Conservation (phyloP, 2,329 filamentous ascomycete species). For the Biscogniauxia mediterranea region DNA sequence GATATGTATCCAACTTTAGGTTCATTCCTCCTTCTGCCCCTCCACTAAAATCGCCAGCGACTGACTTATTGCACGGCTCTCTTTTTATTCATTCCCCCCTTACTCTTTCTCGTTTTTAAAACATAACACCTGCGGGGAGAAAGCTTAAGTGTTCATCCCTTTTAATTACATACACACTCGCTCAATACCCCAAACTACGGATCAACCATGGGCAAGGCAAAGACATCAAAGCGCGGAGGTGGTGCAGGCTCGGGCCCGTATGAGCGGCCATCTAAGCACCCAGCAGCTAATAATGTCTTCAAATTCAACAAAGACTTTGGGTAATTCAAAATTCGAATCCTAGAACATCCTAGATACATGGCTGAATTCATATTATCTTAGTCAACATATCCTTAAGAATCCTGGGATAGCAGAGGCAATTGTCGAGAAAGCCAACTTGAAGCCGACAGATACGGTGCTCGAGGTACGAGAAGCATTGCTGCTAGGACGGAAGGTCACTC, state of each 20-base stretch:
- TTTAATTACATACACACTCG: not conserved
- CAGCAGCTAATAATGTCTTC: slow-evolving; percentile 77
- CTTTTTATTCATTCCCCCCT: no score
- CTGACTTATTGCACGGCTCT: not conserved
- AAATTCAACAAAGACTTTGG: slow-evolving; percentile 89
- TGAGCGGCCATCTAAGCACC: slow-evolving; percentile 37
- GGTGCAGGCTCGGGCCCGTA: slow-evolving; percentile 38
- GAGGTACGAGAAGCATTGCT: slow-evolving; percentile 84
- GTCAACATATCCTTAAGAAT: slow-evolving; percentile 89
- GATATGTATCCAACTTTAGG: not conserved
- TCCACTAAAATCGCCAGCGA: not conserved
- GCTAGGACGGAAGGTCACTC: slow-evolving; percentile 49
- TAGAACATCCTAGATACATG: slow-evolving; percentile 1
- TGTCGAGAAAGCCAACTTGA: slow-evolving; percentile 82
- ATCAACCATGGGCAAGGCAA: slow-evolving; percentile 40
- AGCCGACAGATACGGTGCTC: slow-evolving; percentile 85
- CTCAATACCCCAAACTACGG: slow-evolving; percentile 8
- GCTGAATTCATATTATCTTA: slow-evolving; percentile 53
- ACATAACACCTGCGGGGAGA: no score
- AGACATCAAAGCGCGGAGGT: slow-evolving; percentile 36
- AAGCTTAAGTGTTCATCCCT: no score
- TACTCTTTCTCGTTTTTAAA: no score
- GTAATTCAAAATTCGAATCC: slow-evolving; percentile 39
- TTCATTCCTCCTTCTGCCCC: not conserved
- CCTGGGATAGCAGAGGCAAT: slow-evolving; percentile 69